Conservation (phyloP, 2,329 filamentous ascomycete species). For the Trichoderma semiorbis region DNA sequence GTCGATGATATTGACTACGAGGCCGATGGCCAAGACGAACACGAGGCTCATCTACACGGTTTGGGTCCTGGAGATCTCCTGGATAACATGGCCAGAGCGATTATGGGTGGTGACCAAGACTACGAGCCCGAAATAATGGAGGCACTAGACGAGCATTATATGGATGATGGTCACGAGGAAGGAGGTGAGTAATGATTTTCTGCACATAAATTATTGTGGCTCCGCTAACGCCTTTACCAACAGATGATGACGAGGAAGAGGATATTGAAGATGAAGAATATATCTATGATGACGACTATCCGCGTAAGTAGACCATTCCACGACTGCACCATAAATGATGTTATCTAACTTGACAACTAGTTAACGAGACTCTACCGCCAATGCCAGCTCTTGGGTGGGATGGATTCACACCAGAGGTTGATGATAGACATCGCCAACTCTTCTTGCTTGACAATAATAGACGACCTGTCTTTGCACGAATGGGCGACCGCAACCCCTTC, state of each 20-base stretch:
- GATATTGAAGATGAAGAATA: slow-evolving; percentile 67
- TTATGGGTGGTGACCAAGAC: slow-evolving; percentile 51
- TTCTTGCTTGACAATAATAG: slow-evolving; percentile 51
- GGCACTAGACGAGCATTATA: slow-evolving; percentile 50
- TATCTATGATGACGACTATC: slow-evolving; percentile 57
- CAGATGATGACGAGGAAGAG: slow-evolving; percentile 59
- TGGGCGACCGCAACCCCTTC: slow-evolving; percentile 55
- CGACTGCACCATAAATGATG: background rate
- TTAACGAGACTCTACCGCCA: slow-evolving; percentile 30
- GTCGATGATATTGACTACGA: slow-evolving; percentile 55
- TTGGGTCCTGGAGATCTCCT: slow-evolving; percentile 46
- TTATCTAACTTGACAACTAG: background rate
- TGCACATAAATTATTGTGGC: background rate
- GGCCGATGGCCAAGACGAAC: slow-evolving; percentile 52
- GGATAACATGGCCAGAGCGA: slow-evolving; percentile 54
- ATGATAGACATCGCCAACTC: slow-evolving; percentile 46
- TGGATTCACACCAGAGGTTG: slow-evolving; percentile 49
- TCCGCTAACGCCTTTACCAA: background rate
- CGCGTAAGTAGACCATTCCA: slow-evolving; percentile 43
- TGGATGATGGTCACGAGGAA: slow-evolving; percentile 58
- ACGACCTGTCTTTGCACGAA: slow-evolving; percentile 33
- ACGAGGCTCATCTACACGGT: slow-evolving; percentile 46
- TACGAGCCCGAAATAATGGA: slow-evolving; percentile 53
- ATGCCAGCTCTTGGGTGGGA: slow-evolving; percentile 57
- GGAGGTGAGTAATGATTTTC: slow-evolving; percentile 40